phyloP scores from a whole-genome alignment of 2,329 filamentous ascomycete species.

The Fusarium pseudoanthophilum region DNA sequence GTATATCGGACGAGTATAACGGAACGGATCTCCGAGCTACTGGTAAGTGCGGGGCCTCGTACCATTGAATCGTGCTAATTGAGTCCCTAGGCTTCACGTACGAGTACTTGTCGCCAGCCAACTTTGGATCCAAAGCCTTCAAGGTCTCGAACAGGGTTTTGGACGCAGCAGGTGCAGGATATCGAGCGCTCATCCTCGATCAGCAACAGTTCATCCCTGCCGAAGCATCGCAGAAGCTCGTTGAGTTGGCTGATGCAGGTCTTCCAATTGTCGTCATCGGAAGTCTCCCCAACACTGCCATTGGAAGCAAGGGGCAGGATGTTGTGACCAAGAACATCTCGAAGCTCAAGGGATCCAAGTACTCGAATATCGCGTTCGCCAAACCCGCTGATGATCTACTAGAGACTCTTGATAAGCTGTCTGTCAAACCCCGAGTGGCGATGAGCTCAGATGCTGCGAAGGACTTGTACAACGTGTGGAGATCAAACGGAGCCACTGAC shows the following conservation, averaged over 20 bases:
- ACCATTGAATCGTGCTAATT: no score
- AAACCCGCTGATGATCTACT: background rate
- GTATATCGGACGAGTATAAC: background rate
- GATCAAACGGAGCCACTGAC: rapidly evolving
- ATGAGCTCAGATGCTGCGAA: rapidly evolving
- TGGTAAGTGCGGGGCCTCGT: background rate
- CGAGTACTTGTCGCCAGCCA: background rate
- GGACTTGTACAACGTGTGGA: background rate
- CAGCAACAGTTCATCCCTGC: background rate
- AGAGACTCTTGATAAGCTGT: rapidly evolving
- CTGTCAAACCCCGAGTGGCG: background rate
- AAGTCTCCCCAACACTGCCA: background rate
- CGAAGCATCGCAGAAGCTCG: background rate
- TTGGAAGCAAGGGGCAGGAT: background rate
- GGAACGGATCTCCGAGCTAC: background rate
- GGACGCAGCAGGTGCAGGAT: background rate
- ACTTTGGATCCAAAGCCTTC: background rate
- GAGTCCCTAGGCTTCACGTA: background rate
- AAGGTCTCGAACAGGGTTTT: background rate
- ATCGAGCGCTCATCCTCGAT: background rate
- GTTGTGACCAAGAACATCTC: background rate
- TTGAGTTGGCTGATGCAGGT: background rate
- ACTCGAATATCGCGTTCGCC: background rate
- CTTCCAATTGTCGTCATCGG: background rate
- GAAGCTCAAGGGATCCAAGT: background rate